Conservation (phyloP, 1,139 yeast genomes). For the Nakaseomyces uthaithaninus region DNA sequence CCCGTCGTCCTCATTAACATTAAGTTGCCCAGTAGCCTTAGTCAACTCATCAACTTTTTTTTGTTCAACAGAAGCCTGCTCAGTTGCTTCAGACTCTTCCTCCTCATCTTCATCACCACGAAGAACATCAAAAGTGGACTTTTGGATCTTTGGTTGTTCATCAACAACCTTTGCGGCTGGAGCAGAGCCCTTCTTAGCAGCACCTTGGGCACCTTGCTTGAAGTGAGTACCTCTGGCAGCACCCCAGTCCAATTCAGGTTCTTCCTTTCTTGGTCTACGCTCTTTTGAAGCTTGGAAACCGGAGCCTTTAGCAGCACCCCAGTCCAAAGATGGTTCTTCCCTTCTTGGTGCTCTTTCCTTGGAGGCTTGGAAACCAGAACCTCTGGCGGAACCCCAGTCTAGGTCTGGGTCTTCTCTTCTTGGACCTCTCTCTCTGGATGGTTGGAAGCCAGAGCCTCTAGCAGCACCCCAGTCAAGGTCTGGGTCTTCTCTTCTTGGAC, state of each 20-base stretch:
- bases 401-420: conserved; percentile 27
- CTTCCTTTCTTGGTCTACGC: conserved; percentile 6
- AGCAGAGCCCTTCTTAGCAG: conserved; percentile 29
- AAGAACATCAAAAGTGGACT: conserved; percentile 60
- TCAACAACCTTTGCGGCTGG: conserved; percentile 22
- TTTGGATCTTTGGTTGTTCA: conserved; percentile 41
- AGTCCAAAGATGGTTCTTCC: conserved; percentile 48
- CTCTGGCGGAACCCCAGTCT: conserved; percentile 25
- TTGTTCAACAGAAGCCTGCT: conserved; percentile 11
- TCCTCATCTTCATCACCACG: conserved; percentile 61
- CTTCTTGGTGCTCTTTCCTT: conserved; percentile 31
- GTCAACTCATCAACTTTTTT: conserved; percentile 35
- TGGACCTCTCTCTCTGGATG: conserved; percentile 22
- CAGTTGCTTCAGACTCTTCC: conserved; percentile 32
- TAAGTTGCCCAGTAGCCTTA: conserved; percentile 37
- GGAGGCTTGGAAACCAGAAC: conserved; percentile 13
- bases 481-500: conserved; percentile 25
- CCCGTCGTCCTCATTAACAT: conserved; percentile 32
- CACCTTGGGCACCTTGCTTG: conserved; percentile 14
- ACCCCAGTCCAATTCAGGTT: conserved; percentile 41
- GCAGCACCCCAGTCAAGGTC: conserved; percentile 38
- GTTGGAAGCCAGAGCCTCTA: conserved; percentile 36
- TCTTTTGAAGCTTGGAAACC: conserved; percentile 10
- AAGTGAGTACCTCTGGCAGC: conserved; percentile 31
- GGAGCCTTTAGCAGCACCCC: conserved; percentile 46